Conservation (phyloP, 768 basidiomycete genomes). For the Candolleomyces efflorescens region DNA sequence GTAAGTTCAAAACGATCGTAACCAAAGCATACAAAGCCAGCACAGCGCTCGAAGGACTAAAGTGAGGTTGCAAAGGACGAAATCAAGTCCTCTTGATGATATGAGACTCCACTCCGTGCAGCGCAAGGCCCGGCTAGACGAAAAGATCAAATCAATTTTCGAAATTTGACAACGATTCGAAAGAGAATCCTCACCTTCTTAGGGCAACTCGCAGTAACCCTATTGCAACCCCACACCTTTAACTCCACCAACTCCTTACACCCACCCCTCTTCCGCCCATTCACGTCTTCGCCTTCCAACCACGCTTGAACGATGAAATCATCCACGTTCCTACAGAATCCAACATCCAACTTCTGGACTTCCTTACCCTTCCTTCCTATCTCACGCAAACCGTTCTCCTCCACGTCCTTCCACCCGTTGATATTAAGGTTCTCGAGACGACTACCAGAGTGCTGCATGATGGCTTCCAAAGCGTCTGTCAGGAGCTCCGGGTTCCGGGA, state of each 20-base stretch:
- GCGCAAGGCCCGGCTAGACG: not conserved
- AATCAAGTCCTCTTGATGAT: not conserved
- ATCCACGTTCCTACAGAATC: constrained; percentile 81
- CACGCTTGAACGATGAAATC: constrained; percentile 78
- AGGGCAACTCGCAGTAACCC: constrained; percentile 36
- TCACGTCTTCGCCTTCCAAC: constrained; percentile 34
- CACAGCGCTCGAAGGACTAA: too few relatives aligned
- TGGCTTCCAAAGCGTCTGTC: constrained; percentile 48
- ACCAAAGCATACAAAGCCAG: too few relatives aligned
- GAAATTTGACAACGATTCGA: too few relatives aligned
- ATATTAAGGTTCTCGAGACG: constrained; percentile 60
- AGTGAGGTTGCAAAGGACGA: too few relatives aligned
- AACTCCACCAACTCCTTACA: constrained; percentile 39
- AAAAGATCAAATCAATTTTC: not conserved
- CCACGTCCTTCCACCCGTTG: constrained; percentile 71
- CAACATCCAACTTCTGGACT: constrained; percentile 65
- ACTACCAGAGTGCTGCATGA: constrained; percentile 66
- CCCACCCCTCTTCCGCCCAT: constrained; percentile 21
- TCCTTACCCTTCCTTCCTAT: constrained; percentile 31
- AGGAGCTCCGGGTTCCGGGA: constrained; percentile 58
- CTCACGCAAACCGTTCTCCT: constrained; percentile 36
- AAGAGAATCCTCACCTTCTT: constrained; percentile 29
- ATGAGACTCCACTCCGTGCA: not conserved
- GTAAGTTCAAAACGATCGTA: too few relatives aligned
- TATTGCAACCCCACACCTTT: constrained; percentile 55